Conservation (phyloP, 306 rosid genomes). For the Prunus davidiana region DNA sequence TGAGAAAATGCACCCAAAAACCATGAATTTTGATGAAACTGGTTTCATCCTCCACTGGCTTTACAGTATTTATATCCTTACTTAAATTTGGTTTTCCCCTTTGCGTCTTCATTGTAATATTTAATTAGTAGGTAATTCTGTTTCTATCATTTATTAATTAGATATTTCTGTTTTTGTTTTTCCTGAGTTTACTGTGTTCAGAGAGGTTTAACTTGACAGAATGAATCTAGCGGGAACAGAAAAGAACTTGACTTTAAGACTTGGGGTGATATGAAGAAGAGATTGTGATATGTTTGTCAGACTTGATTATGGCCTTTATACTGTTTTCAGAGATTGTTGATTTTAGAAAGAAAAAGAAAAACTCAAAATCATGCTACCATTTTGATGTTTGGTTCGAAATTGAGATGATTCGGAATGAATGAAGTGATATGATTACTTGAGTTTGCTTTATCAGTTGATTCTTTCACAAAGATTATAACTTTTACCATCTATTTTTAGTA, state of each 20-base stretch:
- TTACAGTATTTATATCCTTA: background rate
- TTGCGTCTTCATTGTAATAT: background rate
- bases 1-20: background rate
- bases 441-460: slow-evolving; percentile 1
- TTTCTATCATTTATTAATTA: background rate
- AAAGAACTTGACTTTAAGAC: background rate
- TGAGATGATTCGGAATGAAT: slow-evolving; percentile 14
- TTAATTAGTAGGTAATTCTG: background rate
- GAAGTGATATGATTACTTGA: background rate
- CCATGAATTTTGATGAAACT: background rate
- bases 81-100: background rate
- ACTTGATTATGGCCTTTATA: background rate
- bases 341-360: background rate
- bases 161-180: background rate
- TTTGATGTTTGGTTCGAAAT: background rate
- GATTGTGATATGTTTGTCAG: background rate
- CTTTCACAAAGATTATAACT: background rate
- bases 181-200: background rate
- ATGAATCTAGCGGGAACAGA: background rate
- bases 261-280: background rate
- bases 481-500: slow-evolving; percentile 6
- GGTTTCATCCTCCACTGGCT: background rate
- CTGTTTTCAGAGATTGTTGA: background rate
- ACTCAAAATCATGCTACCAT: background rate
- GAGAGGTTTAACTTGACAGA: background rate